Base-by-base conservation (phyloP, 2,329 filamentous ascomycete species). In the Penicillium sp. region DNA sequence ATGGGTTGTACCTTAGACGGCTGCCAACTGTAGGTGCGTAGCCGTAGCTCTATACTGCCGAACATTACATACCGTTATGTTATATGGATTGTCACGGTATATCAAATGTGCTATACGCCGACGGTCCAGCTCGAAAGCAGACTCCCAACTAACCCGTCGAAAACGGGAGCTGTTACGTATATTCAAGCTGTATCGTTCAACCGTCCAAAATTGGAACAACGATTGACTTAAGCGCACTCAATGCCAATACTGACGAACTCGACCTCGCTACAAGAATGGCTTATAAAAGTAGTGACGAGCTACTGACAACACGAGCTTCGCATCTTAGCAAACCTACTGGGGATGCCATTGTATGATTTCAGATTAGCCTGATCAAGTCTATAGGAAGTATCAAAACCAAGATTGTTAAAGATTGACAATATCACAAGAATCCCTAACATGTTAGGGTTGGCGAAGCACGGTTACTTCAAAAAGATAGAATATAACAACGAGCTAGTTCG, bases 1-100 rank as follows among this genome's bases (percentile, higher is more conserved):
- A 57, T 47, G 61, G 57, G 57, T 65, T 60, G 55, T 60, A 55
- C 57, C 55, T 61, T 47, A 39, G 29, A 35, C 13, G 15, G 27
- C 25, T n/a, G 23, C 6, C 25, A n/a, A 8, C 23, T 43, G 50
- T 58, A 41, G 33, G 44, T 17, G 17, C 19, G 25, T 21, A 23
- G 5, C 19, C 15, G 29, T 55, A 49, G 15, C 15, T 25, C 6
- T 19, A 45, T 6, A 19, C 19, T 23, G 8, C 6, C 19, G 8
- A 12, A 17, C 44, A 10, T 10, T 6, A 12, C 4, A 6, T 35
- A 1, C 29, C 7, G n/a, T 21, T 17, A 10, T 12, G 8, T 17
- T 21, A 19, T 2, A 33, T 10, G 4, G 8, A 15, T 31, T 17
- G 13, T 17, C 44, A 21, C 21, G 1, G 7, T 15, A 19, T 38